phyloP scores from a whole-genome alignment of 1,284 basidiomycete genomes.

The Fistulina hepatica region DNA sequence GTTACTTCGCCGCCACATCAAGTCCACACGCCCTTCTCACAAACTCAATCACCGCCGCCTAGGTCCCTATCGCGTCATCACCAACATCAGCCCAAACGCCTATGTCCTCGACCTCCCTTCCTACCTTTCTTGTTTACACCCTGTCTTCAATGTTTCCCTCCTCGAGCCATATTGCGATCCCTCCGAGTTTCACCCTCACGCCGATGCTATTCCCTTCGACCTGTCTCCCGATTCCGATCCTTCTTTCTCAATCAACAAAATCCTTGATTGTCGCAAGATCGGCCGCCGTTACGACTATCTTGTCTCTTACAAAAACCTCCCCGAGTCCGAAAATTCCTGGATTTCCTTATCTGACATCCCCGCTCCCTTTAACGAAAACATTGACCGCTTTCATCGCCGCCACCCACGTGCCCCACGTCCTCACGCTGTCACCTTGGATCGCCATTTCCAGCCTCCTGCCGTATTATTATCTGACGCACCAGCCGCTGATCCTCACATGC shows the following conservation, averaged over 20 bases:
- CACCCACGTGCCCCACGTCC: slow-evolving; percentile 18
- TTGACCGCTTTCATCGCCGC: slow-evolving; percentile 21
- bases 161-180: slow-evolving; percentile 21
- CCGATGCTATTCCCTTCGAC: no score
- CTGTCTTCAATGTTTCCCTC: slow-evolving; percentile 29
- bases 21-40: slow-evolving; percentile 24
- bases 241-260: slow-evolving; percentile 14
- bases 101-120: slow-evolving; percentile 20
- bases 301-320: slow-evolving; percentile 17
- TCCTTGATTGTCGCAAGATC: slow-evolving; percentile 21
- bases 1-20: slow-evolving; percentile 21
- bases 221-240: slow-evolving; percentile 12
- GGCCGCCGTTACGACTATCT: slow-evolving; percentile 25
- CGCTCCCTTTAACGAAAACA: slow-evolving; percentile 14
- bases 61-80: slow-evolving; percentile 26
- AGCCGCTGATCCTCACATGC: no score
- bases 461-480: no score
- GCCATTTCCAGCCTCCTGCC: no score
- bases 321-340: slow-evolving; percentile 22
- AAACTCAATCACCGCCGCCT: slow-evolving; percentile 27
- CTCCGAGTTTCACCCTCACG: slow-evolving; percentile 7
- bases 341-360: slow-evolving; percentile 23
- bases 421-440: no score
- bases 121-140: slow-evolving; percentile 19
- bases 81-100: slow-evolving; percentile 12